Percentiles rank a stretch among this genome's conserved stretches.
These are phyloP conservation scores for Mollisia scopiformis DNA, from an alignment of 2,329 filamentous ascomycete genomes.

Conservation along the genomic window DNA sequence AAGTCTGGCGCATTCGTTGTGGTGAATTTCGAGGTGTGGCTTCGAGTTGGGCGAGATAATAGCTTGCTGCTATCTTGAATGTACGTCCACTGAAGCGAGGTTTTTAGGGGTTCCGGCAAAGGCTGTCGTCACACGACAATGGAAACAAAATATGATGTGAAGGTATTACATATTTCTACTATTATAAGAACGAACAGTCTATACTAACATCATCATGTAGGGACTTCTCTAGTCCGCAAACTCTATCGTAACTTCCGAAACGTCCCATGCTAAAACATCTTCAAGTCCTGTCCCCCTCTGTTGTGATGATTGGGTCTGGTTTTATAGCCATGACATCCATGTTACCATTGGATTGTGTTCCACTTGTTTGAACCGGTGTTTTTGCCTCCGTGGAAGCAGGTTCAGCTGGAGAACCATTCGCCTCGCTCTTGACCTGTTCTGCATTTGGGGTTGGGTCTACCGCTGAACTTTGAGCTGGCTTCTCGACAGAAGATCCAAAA, in stretches of 20 bases:
- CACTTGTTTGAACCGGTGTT: background rate
- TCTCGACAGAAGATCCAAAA: background rate
- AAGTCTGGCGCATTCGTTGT: conserved; percentile 12
- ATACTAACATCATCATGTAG: background rate
- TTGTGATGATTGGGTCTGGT: background rate
- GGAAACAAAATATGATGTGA: background rate
- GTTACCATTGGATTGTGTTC: background rate
- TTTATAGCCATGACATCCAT: background rate
- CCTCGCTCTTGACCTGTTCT: background rate
- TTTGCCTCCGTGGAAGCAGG: background rate
- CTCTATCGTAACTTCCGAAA: background rate
- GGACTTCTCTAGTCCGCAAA: background rate
- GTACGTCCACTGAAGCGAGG: conserved; percentile 9
- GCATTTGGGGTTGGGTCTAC: background rate
- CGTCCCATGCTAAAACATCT: background rate
- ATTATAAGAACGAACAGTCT: background rate
- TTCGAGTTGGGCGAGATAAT: conserved; percentile 1
- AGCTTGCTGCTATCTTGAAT: background rate
- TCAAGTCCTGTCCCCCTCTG: background rate
- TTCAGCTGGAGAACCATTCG: background rate
- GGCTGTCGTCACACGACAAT: background rate
- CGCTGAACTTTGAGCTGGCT: background rate
- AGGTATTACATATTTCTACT: background rate
- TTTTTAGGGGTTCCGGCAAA: background rate
- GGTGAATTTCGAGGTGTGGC: conserved; percentile 1